Evolutionary conservation across 1,139 yeast genomes (phyloP), one percentile per base, ranked within the genome.

Genomic region (Hanseniaspora gamundiae): DNA sequence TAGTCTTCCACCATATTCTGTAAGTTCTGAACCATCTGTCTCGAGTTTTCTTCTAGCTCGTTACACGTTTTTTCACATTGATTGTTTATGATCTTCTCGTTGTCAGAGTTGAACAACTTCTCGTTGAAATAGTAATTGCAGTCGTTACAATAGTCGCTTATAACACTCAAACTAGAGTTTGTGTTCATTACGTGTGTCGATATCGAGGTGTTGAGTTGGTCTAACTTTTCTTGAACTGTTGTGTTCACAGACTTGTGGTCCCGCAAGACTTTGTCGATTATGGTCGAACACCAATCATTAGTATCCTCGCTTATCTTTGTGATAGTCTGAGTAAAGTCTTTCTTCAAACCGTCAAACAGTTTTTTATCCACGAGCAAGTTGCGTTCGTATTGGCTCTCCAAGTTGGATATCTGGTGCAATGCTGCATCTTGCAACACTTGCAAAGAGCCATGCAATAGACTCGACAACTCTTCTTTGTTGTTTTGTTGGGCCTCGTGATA

Each of bases 111-210:
- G 9, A 43, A 42, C 3, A 40, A 27, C n/a, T 59, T 52, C 17
- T 60, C 62, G 35, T 58, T 53, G 10, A 66, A 47, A 24, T 56
- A 57, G 13, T 56, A 55, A 42, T 57, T 63, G 38, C 66, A 52
- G 35, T 59, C 59, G 43, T 62, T 64, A 45, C 63, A 56, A 26
- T 60, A 63, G 35, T 59, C 61, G 35, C 60, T 56, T 4, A 60
- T 53, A 44, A 56, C 55, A 20, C 56, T 55, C 35, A 61, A 45
- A 27, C 42, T 43, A 4, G 28, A 38, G 2, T 43, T 44, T 14
- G 38, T 48, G 6, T 47, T 46, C 1, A 56, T 48, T 31, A 56
- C 52, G 14, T 51, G 50, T 2, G 49, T 47, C 21, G 49, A 53
- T 28, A 59, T 38, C 2, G 42, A 39, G 0, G 28, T 10, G 7